These are phyloP conservation scores for Russula earlei DNA, from an alignment of 768 basidiomycete species.

Conservation along the genomic window DNA sequence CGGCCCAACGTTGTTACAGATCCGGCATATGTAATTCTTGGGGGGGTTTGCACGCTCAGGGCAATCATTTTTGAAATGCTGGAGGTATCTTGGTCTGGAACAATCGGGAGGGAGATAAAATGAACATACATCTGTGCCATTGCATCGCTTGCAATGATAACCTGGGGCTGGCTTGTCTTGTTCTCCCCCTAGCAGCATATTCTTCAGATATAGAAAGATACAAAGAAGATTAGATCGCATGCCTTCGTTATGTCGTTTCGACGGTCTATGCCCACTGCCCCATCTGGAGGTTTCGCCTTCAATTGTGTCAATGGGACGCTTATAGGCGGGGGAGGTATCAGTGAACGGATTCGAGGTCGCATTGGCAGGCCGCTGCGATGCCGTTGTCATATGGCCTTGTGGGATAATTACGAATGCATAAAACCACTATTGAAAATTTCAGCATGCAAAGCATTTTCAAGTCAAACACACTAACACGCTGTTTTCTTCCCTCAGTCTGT, in stretches of 20 bases:
- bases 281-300: slow-evolving; percentile 61
- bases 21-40: slow-evolving; percentile 79
- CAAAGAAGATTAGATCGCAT: slow-evolving; percentile 17
- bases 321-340: slow-evolving; percentile 33
- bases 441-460: neutral
- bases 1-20: slow-evolving; percentile 57
- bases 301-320: slow-evolving; percentile 43
- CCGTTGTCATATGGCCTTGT: slow-evolving; percentile 30
- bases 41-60: slow-evolving; percentile 69
- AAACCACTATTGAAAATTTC: slow-evolving; percentile 62
- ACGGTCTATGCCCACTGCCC: slow-evolving; percentile 47
- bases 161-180: slow-evolving; percentile 54
- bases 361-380: slow-evolving; percentile 45
- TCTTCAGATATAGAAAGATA: neutral
- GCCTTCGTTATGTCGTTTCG: slow-evolving; percentile 52
- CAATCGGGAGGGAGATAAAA: neutral
- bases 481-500: slow-evolving; percentile 58
- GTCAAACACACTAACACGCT: slow-evolving; percentile 48
- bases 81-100: neutral
- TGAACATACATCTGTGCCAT: slow-evolving; percentile 55
- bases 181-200: slow-evolving; percentile 26
- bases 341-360: slow-evolving; percentile 64
- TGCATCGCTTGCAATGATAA: slow-evolving; percentile 71
- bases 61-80: slow-evolving; percentile 75
- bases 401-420: slow-evolving; percentile 89